Conservation (phyloP, 2,329 filamentous ascomycete species). For the Pseudogymnoascus sp. region DNA sequence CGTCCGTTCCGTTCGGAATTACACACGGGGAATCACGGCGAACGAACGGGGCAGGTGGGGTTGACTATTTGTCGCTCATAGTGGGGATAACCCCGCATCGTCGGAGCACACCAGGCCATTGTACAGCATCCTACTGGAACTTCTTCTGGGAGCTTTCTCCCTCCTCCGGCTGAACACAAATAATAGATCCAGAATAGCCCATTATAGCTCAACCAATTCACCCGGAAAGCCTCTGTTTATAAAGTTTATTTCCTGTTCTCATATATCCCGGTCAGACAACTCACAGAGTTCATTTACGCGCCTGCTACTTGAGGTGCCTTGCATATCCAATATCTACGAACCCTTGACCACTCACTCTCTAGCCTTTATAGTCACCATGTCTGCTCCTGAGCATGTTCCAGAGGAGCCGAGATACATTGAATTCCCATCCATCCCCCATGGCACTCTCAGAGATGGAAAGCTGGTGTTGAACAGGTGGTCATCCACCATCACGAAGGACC, state of each 20-base stretch:
- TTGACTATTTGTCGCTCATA: background rate
- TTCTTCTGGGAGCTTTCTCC: background rate
- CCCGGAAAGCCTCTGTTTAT: background rate
- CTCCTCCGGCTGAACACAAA: background rate
- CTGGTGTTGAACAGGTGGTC: constrained; percentile 80
- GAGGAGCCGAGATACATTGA: constrained; percentile 26
- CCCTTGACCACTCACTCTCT: background rate
- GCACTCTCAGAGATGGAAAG: constrained; percentile 42
- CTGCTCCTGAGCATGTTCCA: constrained; percentile 13
- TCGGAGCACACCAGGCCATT: background rate
- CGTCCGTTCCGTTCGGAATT: background rate
- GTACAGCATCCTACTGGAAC: background rate
- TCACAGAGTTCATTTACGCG: background rate
- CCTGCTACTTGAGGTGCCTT: background rate
- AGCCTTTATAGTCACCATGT: background rate
- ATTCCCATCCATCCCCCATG: constrained; percentile 25
- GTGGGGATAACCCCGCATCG: background rate
- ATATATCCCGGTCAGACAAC: background rate
- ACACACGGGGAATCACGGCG: background rate
- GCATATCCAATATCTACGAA: background rate
- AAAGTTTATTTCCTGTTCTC: background rate
- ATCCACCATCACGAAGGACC: constrained; percentile 67
- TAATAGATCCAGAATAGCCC: background rate
- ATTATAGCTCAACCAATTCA: background rate
- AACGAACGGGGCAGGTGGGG: background rate